A percentile compares a stretch with the other conserved stretches of the same genome.
Conservation (phyloP, 2,329 filamentous ascomycete species). For the Stagonosporopsis vannaccii region DNA sequence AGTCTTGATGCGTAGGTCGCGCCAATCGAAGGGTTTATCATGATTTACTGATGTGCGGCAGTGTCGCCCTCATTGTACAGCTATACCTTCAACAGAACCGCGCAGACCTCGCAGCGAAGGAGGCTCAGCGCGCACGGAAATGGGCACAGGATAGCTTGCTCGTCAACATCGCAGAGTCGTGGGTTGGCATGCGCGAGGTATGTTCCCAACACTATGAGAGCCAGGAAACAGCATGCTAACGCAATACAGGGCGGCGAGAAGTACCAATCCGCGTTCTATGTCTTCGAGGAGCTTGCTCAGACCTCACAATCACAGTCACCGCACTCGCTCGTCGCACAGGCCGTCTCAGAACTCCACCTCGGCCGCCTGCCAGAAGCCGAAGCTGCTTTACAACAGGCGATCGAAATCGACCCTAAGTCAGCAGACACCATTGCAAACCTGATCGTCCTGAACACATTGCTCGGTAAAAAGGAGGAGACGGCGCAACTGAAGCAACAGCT, state of each 20-base stretch:
- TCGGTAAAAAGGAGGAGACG: slow-evolving; percentile 69
- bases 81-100: slow-evolving; percentile 93
- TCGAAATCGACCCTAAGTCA: slow-evolving; percentile 75
- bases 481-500: slow-evolving; percentile 62
- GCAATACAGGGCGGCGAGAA: slow-evolving; percentile 80
- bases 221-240: slow-evolving; percentile 31
- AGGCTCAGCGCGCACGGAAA: slow-evolving; percentile 82
- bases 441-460: slow-evolving; percentile 78
- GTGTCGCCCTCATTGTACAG: slow-evolving; percentile 87
- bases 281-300: slow-evolving; percentile 94
- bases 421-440: slow-evolving; percentile 82
- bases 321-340: slow-evolving; percentile 82
- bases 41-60: slow-evolving; percentile 40
- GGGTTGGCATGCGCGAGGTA: slow-evolving; percentile 89
- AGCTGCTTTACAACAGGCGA: slow-evolving; percentile 79
- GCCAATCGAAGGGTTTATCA: no score
- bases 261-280: slow-evolving; percentile 97
- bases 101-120: slow-evolving; percentile 87
- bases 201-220: slow-evolving; percentile 36
- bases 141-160: slow-evolving; percentile 96
- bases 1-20: slow-evolving; percentile 72
- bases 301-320: slow-evolving; percentile 80
- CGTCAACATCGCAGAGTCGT: slow-evolving; percentile 93
- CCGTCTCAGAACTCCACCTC: slow-evolving; percentile 88
- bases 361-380: slow-evolving; percentile 89